Base-by-base conservation (phyloP, 805 yeast species). In the Yarrowia phangngaensis region DNA sequence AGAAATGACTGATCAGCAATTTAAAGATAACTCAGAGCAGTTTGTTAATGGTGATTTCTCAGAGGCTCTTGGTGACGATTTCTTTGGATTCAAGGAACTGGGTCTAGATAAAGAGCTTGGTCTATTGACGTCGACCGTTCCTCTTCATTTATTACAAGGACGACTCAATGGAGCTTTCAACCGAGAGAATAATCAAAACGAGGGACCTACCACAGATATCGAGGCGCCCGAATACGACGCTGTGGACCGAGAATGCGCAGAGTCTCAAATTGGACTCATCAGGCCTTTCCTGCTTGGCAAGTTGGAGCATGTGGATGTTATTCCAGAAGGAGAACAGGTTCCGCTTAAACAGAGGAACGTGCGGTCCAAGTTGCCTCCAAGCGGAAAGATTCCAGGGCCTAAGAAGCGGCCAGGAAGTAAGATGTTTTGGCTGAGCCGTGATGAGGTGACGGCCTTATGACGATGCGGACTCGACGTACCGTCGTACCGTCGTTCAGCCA, bases 31-130 rank as follows among this genome's bases (percentile, higher is more conserved):
- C 59, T 83, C 95, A 58, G 97, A 92, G 55, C 95, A 90, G 64
- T 92, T 89, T 62, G 67, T 90, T 55, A 84, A 92, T 22, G 99
- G 99, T 51, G 97, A 89, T 59, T 92, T 92, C 63, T 83, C 96
- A 1, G 82, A 78, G 58, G 96, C 89, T 53, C 69, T 92, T 28
- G 98, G 97, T 6, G 55, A 52, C 23, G 99, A 92, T 67, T 92
- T 89, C 73, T 94, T 94, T 68, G 99, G 99, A 0, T 94, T 92
- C 71, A 84, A 77, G 61, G 97, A 90, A 56, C 70, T 92, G 38
- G 98, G 98, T 0, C 69, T 92, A 47, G 97, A 90, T 59, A 85
- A 82, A 58, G 99, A 92, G 64, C 83, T 87, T 63, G 89, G 90
- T 8, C 70, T 90, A 61, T 66, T 88, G 41, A 82, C 89, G 20